phyloP scores from a whole-genome alignment of 1,284 basidiomycete genomes.

The Tranzscheliella williamsii region DNA sequence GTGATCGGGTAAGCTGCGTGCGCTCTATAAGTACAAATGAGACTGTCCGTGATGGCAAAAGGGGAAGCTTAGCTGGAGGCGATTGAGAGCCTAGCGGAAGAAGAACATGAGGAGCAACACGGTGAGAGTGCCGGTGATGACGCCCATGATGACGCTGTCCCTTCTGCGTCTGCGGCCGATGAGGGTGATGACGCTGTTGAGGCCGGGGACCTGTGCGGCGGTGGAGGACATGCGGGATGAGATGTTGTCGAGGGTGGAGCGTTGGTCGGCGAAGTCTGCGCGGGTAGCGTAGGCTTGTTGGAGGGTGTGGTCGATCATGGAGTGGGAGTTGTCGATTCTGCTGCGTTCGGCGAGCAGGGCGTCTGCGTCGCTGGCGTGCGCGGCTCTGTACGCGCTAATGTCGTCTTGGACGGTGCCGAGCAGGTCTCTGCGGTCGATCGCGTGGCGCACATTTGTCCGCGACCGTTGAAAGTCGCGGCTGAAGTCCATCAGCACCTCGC shows the following conservation, averaged over 20 bases:
- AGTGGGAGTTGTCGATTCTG: slow-evolving; percentile 86
- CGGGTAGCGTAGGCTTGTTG: slow-evolving; percentile 98
- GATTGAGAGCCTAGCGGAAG: too few relatives aligned
- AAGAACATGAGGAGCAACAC: slow-evolving; percentile 76
- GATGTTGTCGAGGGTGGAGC: slow-evolving; percentile 74
- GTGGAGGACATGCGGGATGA: slow-evolving; percentile 74
- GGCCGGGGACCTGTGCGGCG: slow-evolving; percentile 83
- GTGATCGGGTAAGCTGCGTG: too few relatives aligned
- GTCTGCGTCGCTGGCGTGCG: slow-evolving; percentile 76
- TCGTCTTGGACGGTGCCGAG: slow-evolving; percentile 91
- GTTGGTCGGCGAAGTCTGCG: slow-evolving; percentile 87
- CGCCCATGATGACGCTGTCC: slow-evolving; percentile 86
- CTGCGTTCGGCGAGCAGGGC: slow-evolving; percentile 83
- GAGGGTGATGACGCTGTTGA: slow-evolving; percentile 87
- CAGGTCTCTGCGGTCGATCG: slow-evolving; percentile 82
- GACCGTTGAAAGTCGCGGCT: slow-evolving; percentile 68
- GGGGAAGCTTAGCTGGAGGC: too few relatives aligned
- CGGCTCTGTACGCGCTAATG: slow-evolving; percentile 77
- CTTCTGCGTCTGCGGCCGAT: slow-evolving; percentile 86
- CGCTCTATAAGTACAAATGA: neutral
- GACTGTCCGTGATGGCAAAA: too few relatives aligned
- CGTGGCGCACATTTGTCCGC: slow-evolving; percentile 68
- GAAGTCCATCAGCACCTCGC: slow-evolving; percentile 87
- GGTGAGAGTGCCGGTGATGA: slow-evolving; percentile 80
- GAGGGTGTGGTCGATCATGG: slow-evolving; percentile 85